Conservation (phyloP, 176 grass and related monocot species). For the Dendrocalamus sinicus region DNA sequence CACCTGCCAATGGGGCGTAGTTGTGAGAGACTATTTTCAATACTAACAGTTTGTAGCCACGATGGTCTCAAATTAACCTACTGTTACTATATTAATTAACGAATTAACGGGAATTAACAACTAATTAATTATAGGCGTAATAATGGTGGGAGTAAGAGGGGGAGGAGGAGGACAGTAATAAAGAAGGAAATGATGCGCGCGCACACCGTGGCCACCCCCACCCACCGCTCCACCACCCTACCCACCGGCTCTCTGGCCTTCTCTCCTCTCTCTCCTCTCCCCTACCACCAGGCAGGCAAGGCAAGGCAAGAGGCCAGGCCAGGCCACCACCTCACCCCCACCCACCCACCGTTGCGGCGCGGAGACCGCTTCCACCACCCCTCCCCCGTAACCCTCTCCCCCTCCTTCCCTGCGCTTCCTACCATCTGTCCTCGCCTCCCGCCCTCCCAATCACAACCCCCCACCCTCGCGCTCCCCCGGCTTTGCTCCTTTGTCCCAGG, state of each 20-base stretch:
- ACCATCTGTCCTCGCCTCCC: slow-evolving; percentile 44
- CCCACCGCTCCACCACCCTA: slow-evolving; percentile 19
- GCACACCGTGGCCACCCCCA: slow-evolving; percentile 44
- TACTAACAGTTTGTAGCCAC: too few relatives aligned
- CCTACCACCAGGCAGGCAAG: too few relatives aligned
- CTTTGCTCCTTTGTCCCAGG: slow-evolving; percentile 2
- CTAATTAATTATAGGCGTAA: background rate
- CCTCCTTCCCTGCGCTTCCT: slow-evolving; percentile 44
- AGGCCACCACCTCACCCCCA: background rate
- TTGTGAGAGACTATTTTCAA: too few relatives aligned
- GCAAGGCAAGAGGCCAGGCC: too few relatives aligned
- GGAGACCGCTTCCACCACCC: slow-evolving; percentile 51
- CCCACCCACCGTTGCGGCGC: slow-evolving; percentile 53
- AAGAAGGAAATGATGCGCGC: slow-evolving; percentile 68
- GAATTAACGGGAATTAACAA: background rate
- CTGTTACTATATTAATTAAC: background rate
- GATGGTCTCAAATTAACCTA: too few relatives aligned
- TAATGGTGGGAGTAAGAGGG: background rate
- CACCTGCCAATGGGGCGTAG: fast-evolving
- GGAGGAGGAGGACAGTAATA: slow-evolving; percentile 1
- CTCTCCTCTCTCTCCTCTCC: too few relatives aligned
- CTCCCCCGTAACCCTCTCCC: slow-evolving; percentile 48
- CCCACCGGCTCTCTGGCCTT: background rate
- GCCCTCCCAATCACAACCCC: slow-evolving; percentile 48
- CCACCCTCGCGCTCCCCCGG: slow-evolving; percentile 16